Conservation (phyloP, 306 rosid species). For the Sesbania bispinosa region DNA sequence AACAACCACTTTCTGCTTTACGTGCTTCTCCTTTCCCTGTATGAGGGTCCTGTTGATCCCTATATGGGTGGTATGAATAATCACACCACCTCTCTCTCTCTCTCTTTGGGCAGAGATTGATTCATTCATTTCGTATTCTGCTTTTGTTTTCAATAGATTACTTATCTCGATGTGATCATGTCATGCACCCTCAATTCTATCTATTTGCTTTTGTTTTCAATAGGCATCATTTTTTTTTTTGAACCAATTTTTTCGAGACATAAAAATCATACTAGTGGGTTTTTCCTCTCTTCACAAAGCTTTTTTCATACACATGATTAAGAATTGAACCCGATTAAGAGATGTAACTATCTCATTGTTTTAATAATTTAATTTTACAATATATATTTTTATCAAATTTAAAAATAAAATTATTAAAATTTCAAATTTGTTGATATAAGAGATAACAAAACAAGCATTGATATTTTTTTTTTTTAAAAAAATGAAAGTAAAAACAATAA, state of each 20-base stretch:
- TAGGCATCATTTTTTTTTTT: no score
- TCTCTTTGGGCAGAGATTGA: neutral
- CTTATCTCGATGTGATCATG: neutral
- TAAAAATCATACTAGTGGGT: no score
- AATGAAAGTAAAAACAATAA: neutral
- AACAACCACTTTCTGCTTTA: slow-evolving; percentile 30
- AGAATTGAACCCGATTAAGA: no score
- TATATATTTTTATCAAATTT: neutral
- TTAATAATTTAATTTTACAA: neutral
- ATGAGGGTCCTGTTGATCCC: slow-evolving; percentile 46
- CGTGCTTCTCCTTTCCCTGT: slow-evolving; percentile 35
- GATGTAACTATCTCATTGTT: no score
- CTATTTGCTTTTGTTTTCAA: no score
- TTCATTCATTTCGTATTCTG: neutral
- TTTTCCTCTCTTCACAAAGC: no score
- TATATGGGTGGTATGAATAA: slow-evolving; percentile 37
- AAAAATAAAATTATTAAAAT: no score
- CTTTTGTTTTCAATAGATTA: slow-evolving; percentile 18
- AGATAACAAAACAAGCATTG: neutral
- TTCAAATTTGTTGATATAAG: neutral
- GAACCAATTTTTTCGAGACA: no score
- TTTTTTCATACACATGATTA: no score
- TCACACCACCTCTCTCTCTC: slow-evolving; percentile 1
- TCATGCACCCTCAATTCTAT: neutral
- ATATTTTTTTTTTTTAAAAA: no score